Percentiles rank a stretch among this genome's conserved stretches.
Conservation (phyloP, 2,329 filamentous ascomycete species). For the Cercospora sp. region DNA sequence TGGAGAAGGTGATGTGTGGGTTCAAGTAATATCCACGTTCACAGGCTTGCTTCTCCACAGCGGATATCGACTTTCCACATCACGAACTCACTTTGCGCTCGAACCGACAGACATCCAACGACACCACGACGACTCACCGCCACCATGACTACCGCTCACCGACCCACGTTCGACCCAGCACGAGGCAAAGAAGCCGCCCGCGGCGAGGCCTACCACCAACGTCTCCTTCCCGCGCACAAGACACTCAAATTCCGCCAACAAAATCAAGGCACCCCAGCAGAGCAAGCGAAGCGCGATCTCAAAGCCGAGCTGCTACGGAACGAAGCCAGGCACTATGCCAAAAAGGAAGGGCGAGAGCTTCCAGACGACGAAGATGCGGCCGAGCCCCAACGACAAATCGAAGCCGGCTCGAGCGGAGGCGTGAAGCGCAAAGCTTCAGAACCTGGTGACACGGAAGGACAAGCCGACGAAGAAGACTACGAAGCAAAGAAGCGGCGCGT, state of each 20-base stretch:
- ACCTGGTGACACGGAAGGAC: slow-evolving; percentile 42
- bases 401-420: slow-evolving; percentile 43
- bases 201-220: slow-evolving; percentile 93
- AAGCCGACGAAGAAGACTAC: slow-evolving; percentile 62
- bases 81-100: neutral
- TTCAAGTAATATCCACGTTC: neutral
- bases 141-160: slow-evolving; percentile 60
- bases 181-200: slow-evolving; percentile 92
- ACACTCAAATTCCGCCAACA: slow-evolving; percentile 84
- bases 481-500: slow-evolving; percentile 83
- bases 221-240: slow-evolving; percentile 89
- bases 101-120: neutral
- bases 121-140: slow-evolving; percentile 15
- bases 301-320: slow-evolving; percentile 86
- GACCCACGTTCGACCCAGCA: slow-evolving; percentile 95
- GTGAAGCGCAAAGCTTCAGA: slow-evolving; percentile 62
- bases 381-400: slow-evolving; percentile 44
- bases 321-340: slow-evolving; percentile 83
- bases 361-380: slow-evolving; percentile 42
- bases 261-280: slow-evolving; percentile 85
- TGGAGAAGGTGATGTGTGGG: neutral
- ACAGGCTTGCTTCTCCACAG: neutral
- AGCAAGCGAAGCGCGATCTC: slow-evolving; percentile 71
- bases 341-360: slow-evolving; percentile 65
- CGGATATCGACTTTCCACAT: slow-evolving; percentile 6